Conservation (phyloP, 2,329 filamentous ascomycete species). For the Verticillium alfalfae region DNA sequence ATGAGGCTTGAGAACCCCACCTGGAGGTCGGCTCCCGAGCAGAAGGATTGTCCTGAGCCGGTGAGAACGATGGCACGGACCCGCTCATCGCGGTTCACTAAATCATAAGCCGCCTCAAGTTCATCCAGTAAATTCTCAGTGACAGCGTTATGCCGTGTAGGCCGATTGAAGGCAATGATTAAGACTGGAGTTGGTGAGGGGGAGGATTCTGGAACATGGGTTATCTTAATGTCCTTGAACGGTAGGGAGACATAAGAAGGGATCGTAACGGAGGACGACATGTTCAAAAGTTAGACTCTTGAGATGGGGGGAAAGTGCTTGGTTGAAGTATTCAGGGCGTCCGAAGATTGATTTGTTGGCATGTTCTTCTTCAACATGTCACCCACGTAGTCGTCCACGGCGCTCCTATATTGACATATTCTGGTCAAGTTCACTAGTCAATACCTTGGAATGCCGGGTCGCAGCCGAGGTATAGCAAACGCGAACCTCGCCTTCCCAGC, state of each 20-base stretch:
- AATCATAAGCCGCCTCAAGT: not conserved
- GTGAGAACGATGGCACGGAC: slow-evolving; percentile 1
- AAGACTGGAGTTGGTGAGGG: not conserved
- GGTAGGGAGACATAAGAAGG: slow-evolving; percentile 1
- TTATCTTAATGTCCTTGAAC: slow-evolving; percentile 5
- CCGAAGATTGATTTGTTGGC: no score
- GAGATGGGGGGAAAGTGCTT: no score
- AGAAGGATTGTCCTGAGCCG: slow-evolving; percentile 3
- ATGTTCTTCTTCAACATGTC: no score
- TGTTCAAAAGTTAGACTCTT: not conserved
- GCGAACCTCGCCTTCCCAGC: no score
- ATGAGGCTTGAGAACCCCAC: no score
- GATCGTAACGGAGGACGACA: not conserved
- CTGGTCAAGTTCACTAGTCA: no score
- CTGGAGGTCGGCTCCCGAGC: not conserved
- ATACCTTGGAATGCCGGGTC: no score
- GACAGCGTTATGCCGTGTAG: not conserved
- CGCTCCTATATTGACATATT: no score
- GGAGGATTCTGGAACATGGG: slow-evolving; percentile 3
- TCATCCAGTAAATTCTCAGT: slow-evolving; percentile 4
- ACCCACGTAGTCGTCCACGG: no score
- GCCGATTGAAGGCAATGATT: slow-evolving; percentile 1
- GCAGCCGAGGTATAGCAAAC: no score
- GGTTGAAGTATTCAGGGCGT: no score
- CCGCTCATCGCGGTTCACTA: not conserved